A percentile compares a stretch with the other conserved stretches of the same genome.
phyloP scores from a whole-genome alignment of 805 yeast genomes.

The Jamesozyma spencerorum region DNA sequence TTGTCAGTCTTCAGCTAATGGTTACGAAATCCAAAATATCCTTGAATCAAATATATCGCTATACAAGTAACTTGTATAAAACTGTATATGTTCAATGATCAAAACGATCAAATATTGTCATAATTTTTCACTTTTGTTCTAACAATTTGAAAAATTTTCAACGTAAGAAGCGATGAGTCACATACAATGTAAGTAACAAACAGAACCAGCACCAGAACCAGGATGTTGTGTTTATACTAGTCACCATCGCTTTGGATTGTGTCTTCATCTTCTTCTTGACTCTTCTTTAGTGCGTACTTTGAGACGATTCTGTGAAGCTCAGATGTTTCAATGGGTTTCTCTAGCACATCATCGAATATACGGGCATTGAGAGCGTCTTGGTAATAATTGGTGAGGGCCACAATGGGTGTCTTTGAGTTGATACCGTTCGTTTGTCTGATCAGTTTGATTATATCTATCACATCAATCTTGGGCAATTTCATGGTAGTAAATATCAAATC shows the following conservation, averaged over 20 bases:
- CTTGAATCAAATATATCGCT: too few relatives aligned
- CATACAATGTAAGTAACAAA: too few relatives aligned
- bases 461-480: conserved; percentile 55
- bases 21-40: background rate
- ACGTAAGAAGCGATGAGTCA: conserved; percentile 1
- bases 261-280: conserved; percentile 27
- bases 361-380: conserved; percentile 51
- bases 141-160: conserved; percentile 3
- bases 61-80: too few relatives aligned
- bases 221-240: background rate
- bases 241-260: conserved; percentile 28
- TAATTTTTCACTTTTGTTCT: background rate
- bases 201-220: too few relatives aligned
- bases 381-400: conserved; percentile 64
- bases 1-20: background rate
- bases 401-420: conserved; percentile 69
- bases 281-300: conserved; percentile 26
- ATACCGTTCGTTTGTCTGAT: conserved; percentile 65
- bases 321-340: conserved; percentile 47
- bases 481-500: conserved; percentile 76
- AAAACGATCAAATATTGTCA: too few relatives aligned
- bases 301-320: conserved; percentile 23
- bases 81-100: too few relatives aligned
- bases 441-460: conserved; percentile 67
- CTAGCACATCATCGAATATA: conserved; percentile 58